Conservation (phyloP, 2,329 filamentous ascomycete genomes). For the Penicillium palitans region DNA sequence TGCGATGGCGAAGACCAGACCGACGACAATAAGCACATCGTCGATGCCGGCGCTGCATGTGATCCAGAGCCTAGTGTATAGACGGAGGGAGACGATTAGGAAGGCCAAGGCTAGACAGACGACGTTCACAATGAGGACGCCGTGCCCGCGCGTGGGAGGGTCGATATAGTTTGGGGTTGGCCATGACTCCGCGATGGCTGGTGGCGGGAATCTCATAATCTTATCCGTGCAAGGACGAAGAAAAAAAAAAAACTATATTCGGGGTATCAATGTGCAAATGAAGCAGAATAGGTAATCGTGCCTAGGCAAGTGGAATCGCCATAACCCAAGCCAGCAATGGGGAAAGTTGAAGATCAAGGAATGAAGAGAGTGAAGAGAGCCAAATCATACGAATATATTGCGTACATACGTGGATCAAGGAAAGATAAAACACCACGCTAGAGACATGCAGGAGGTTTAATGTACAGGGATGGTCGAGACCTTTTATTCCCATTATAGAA, state of each 20-base stretch:
- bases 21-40: constrained; percentile 48
- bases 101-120: constrained; percentile 44
- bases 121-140: constrained; percentile 45
- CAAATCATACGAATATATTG: not conserved
- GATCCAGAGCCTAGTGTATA: constrained; percentile 50
- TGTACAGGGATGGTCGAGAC: constrained; percentile 2
- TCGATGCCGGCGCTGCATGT: constrained; percentile 51
- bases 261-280: not conserved
- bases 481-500: not conserved
- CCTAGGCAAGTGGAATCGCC: not conserved
- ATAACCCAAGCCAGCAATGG: not conserved
- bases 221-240: not conserved
- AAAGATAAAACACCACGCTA: constrained; percentile 1
- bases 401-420: not conserved
- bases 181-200: constrained; percentile 46
- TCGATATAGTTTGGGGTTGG: constrained; percentile 51
- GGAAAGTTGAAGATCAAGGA: not conserved
- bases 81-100: constrained; percentile 44
- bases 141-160: constrained; percentile 48
- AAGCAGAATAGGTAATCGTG: not conserved
- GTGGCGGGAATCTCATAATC: constrained; percentile 44
- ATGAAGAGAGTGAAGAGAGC: not conserved
- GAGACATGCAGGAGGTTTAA: constrained; percentile 9
- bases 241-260: not conserved
- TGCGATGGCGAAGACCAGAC: constrained; percentile 43